Percentiles rank a stretch among this genome's conserved stretches.
Evolutionary conservation across 371 early-diverging fungal species (phyloP).

Genomic region (Mortierella sp.): DNA sequence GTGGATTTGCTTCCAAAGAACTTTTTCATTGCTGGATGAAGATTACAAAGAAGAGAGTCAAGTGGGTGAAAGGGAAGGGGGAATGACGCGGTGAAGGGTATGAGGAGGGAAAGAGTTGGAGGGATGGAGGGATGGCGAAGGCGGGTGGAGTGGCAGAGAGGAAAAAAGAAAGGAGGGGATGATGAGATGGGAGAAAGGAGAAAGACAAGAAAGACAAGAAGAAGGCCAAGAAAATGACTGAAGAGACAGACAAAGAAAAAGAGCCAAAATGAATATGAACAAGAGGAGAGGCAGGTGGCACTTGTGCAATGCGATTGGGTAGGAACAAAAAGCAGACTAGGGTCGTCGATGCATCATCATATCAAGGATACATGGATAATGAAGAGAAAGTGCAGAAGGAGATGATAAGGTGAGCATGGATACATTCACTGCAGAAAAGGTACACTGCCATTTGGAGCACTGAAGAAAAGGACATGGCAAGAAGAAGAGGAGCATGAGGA

Average conservation of each 20-base stretch:
- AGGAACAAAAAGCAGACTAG: not conserved
- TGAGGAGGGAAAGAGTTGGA: not conserved
- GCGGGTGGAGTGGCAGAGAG: not conserved
- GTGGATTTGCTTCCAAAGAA: constrained; percentile 49
- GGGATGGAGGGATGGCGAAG: not conserved
- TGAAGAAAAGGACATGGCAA: no score
- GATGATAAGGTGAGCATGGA: not conserved
- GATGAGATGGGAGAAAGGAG: not conserved
- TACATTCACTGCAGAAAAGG: no score
- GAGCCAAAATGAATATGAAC: not conserved
- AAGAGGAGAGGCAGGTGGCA: not conserved
- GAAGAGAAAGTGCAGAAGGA: not conserved
- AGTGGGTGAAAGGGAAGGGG: not conserved
- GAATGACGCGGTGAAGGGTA: not conserved
- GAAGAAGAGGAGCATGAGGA: no score
- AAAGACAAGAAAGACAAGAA: constrained; percentile 2
- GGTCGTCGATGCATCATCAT: not conserved
- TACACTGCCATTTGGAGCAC: not conserved
- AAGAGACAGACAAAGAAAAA: constrained; percentile 2
- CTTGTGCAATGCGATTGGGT: not conserved
- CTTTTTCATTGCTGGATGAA: constrained; percentile 40
- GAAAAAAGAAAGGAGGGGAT: not conserved
- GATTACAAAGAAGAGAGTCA: constrained; percentile 2
- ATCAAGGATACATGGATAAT: not conserved
- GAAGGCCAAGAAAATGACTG: not conserved